Evolutionary conservation across 2,329 filamentous ascomycete genomes (phyloP).

Genomic region (Pseudogymnoascus sp.): DNA sequence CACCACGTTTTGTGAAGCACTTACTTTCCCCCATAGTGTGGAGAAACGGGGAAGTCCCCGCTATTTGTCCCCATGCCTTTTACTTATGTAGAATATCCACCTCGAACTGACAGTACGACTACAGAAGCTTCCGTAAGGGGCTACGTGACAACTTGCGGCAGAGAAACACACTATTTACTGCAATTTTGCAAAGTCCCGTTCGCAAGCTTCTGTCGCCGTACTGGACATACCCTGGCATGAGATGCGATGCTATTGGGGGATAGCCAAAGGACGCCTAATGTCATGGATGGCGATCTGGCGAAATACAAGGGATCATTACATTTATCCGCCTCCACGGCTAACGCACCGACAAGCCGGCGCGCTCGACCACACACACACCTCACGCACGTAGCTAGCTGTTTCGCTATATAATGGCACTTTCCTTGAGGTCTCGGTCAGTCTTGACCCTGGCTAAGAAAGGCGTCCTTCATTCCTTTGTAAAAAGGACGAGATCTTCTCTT

Average conservation of each 20-base stretch:
- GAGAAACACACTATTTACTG: not conserved
- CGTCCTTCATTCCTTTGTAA: not conserved
- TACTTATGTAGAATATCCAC: not conserved
- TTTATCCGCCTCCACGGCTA: not conserved
- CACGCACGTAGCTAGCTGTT: not conserved
- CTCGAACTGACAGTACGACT: not conserved
- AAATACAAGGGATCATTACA: not conserved
- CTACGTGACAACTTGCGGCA: not conserved
- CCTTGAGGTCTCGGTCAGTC: not conserved
- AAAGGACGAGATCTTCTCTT: not conserved
- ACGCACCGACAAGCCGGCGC: not conserved
- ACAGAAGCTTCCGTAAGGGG: not conserved
- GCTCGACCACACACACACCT: not conserved
- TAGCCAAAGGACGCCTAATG: not conserved
- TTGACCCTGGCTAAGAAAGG: not conserved
- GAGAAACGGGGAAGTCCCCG: not conserved
- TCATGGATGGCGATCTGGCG: not conserved
- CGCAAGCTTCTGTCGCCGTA: not conserved
- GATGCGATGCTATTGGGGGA: not conserved
- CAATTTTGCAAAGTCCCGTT: not conserved
- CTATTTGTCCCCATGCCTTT: not conserved
- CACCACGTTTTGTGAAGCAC: not conserved
- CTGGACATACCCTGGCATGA: not conserved
- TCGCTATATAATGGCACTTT: not conserved
- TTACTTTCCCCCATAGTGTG: not conserved